Evolutionary conservation across 2,329 filamentous ascomycete genomes (phyloP).

Genomic region (Diaporthe ampelina): DNA sequence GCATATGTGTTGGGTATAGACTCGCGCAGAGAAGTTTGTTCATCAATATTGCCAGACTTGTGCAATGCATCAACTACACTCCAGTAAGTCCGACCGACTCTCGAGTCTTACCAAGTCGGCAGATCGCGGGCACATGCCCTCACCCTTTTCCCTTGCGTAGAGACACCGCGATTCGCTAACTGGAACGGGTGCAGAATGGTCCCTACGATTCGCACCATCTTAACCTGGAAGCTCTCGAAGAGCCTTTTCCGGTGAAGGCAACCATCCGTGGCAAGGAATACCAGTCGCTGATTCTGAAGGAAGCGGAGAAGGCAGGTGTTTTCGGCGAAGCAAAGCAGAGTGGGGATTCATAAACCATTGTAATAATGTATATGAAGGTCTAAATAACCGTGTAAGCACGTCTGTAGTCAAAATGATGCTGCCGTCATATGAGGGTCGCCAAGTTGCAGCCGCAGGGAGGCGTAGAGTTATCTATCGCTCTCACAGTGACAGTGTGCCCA

Average conservation of each 20-base stretch:
- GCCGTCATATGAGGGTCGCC: no score
- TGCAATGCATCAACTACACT: slow-evolving; percentile 46
- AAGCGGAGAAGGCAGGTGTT: no score
- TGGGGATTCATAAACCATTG: no score
- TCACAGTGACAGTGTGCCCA: no score
- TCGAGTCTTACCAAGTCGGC: not conserved
- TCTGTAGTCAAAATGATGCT: no score
- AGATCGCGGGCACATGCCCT: not conserved
- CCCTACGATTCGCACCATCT: not conserved
- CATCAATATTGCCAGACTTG: slow-evolving; percentile 45
- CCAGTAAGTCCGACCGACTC: not conserved
- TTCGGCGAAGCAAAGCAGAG: no score
- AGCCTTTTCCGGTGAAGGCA: not conserved
- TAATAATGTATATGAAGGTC: no score
- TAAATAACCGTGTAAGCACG: no score
- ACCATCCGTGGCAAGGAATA: no score
- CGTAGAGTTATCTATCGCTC: no score
- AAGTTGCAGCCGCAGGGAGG: no score
- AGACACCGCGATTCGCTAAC: not conserved
- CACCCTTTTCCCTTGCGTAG: not conserved
- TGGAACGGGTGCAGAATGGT: not conserved
- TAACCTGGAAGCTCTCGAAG: not conserved
- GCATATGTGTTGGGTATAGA: slow-evolving; percentile 46
- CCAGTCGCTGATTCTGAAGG: no score
- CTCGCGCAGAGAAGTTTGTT: slow-evolving; percentile 47